phyloP scores from a whole-genome alignment of 257 asterid genomes.

The Verbena officinalis region DNA sequence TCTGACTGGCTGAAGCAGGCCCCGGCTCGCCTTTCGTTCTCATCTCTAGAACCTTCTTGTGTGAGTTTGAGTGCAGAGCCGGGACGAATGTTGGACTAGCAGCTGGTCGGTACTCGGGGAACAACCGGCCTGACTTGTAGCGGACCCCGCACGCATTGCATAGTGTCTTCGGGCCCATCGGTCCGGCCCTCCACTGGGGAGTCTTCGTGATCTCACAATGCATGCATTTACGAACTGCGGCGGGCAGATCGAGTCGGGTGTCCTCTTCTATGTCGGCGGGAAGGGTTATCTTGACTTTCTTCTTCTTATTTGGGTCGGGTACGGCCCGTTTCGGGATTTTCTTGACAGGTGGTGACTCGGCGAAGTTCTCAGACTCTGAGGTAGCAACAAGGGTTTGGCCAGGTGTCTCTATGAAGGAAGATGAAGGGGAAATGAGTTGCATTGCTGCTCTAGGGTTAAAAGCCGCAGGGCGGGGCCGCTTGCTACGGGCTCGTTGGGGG shows the following conservation, averaged over 20 bases:
- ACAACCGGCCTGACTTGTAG: conserved; percentile 61
- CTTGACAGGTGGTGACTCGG: conserved; percentile 38
- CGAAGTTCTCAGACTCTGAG: conserved; percentile 44
- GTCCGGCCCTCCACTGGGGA: conserved; percentile 74
- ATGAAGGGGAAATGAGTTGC: conserved; percentile 47
- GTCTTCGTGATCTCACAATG: conserved; percentile 69
- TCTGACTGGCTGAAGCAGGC: neutral
- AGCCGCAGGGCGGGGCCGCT: conserved; percentile 85
- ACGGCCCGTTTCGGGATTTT: conserved; percentile 30
- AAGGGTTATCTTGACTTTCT: conserved; percentile 48
- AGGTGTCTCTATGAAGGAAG: conserved; percentile 38
- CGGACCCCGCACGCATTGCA: conserved; percentile 80
- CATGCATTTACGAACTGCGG: conserved; percentile 64
- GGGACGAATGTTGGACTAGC: conserved; percentile 68
- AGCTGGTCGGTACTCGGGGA: conserved; percentile 71
- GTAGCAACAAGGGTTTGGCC: conserved; percentile 36
- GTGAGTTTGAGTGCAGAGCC: conserved; percentile 63
- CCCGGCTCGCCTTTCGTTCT: conserved; percentile 36
- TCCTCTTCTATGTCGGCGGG: conserved; percentile 24
- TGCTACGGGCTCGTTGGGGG: conserved; percentile 87
- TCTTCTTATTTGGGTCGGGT: conserved; percentile 56
- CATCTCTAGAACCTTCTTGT: conserved; percentile 65
- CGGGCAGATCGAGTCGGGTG: conserved; percentile 29
- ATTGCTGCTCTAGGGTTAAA: conserved; percentile 64
- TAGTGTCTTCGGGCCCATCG: conserved; percentile 65